These are phyloP conservation scores for Aureobasidium zeae DNA, from an alignment of 2,329 filamentous ascomycete species.

Conservation along the genomic window DNA sequence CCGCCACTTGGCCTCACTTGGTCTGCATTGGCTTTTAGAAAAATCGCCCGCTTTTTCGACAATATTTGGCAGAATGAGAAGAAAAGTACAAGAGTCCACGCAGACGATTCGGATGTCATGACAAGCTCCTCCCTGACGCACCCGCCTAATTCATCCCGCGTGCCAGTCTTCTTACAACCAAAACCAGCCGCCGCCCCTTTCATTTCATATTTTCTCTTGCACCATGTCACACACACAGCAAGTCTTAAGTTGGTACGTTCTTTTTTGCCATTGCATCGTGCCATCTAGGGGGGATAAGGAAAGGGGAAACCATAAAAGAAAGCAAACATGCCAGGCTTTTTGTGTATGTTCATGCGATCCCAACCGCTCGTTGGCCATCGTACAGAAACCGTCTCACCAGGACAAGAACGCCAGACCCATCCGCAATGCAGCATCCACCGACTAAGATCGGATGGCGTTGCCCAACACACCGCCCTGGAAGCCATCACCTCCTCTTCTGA, in stretches of 20 bases:
- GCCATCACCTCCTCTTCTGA: constrained; percentile 69
- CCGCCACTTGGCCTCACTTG: no score
- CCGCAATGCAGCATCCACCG: constrained; percentile 3
- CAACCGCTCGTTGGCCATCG: neutral
- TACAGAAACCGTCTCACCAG: constrained; percentile 10
- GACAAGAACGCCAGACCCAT: constrained; percentile 13
- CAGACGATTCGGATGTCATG: no score
- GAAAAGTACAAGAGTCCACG: no score
- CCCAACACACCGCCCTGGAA: constrained; percentile 76
- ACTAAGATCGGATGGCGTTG: constrained; percentile 41
- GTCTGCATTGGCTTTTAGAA: no score
- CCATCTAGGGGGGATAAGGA: constrained; percentile 6
- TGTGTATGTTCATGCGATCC: constrained; percentile 8
- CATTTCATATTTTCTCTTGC: neutral
- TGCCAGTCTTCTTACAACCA: neutral
- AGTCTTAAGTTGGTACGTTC: neutral
- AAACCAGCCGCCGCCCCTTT: no score
- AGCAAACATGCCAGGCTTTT: constrained; percentile 7
- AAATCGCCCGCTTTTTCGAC: no score
- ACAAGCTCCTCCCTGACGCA: no score
- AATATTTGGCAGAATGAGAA: no score
- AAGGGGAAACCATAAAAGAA: constrained; percentile 5
- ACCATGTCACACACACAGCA: neutral
- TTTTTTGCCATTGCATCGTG: constrained; percentile 15
- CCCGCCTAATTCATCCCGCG: no score